Evolutionary conservation across 2,329 filamentous ascomycete species (phyloP).

Genomic region (Metarhizium album): DNA sequence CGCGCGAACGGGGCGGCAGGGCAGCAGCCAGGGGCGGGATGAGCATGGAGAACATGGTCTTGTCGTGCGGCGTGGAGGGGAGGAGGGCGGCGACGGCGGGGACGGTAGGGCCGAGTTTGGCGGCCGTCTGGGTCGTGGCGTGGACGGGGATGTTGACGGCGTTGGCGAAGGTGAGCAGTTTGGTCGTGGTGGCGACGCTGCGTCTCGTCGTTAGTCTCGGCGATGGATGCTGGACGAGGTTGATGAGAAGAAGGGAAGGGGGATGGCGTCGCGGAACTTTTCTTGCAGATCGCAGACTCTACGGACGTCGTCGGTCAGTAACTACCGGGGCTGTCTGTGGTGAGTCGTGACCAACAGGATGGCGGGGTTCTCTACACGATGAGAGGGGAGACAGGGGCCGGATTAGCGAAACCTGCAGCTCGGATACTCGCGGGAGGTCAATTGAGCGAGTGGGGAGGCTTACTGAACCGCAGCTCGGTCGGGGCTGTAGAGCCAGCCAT

Average conservation of each 20-base stretch:
- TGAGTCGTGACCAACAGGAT: constrained; percentile 34
- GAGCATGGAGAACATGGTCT: constrained; percentile 84
- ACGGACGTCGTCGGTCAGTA: neutral
- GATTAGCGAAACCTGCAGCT: too few species aligned
- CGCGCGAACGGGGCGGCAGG: constrained; percentile 34
- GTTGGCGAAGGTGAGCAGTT: constrained; percentile 54
- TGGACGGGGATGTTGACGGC: constrained; percentile 67
- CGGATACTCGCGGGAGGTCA: too few species aligned
- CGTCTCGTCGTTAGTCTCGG: neutral
- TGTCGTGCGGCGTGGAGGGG: constrained; percentile 56
- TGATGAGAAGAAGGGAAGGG: too few species aligned
- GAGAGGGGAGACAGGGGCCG: too few species aligned
- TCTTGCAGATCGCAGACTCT: constrained; percentile 95
- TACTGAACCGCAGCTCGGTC: constrained; percentile 23
- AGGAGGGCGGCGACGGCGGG: constrained; percentile 52
- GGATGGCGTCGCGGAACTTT: constrained; percentile 72
- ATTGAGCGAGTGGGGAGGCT: too few species aligned
- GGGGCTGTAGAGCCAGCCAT: constrained; percentile 6
- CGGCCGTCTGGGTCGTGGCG: constrained; percentile 74
- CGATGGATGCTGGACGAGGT: neutral
- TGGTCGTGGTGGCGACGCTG: constrained; percentile 56
- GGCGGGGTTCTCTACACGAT: constrained; percentile 31
- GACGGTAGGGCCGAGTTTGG: constrained; percentile 71
- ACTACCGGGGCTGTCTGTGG: too few species aligned
- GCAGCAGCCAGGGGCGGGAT: constrained; percentile 50